Evolutionary conservation across 1,139 yeast genomes (phyloP).

Genomic region (Yamadazyma aaseri): DNA sequence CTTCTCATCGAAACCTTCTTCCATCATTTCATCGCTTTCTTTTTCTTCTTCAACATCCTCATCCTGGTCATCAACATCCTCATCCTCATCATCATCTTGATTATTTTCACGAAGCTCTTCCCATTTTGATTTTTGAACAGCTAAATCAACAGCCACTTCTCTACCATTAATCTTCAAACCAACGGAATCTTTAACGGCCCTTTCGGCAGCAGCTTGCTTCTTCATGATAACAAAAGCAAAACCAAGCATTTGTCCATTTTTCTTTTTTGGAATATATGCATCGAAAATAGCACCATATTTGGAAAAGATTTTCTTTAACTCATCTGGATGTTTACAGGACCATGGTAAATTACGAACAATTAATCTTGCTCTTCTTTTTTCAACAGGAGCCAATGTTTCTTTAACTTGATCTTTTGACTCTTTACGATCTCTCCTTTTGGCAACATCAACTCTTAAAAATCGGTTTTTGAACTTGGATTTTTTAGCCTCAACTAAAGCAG

Average conservation of each 20-base stretch:
- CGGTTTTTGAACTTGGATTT: constrained; percentile 65
- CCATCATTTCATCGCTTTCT: constrained; percentile 22
- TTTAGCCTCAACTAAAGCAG: constrained; percentile 70
- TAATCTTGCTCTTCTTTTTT: constrained; percentile 76
- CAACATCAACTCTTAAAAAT: constrained; percentile 75
- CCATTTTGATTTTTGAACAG: constrained; percentile 87
- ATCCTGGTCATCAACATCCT: constrained; percentile 25
- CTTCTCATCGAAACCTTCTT: constrained; percentile 25
- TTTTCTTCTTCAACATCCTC: constrained; percentile 25
- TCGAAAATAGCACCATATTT: constrained; percentile 87
- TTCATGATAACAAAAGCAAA: constrained; percentile 94
- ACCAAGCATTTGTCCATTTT: constrained; percentile 89
- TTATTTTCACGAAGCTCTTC: constrained; percentile 41
- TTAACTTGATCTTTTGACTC: constrained; percentile 21
- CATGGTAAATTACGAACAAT: constrained; percentile 93
- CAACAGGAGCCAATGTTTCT: constrained; percentile 31
- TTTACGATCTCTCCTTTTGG: constrained; percentile 87
- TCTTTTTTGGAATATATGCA: constrained; percentile 84
- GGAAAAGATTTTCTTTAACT: constrained; percentile 65
- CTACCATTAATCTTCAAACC: constrained; percentile 87
- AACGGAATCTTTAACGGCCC: constrained; percentile 70
- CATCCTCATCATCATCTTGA: constrained; percentile 37
- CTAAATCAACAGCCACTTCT: constrained; percentile 92
- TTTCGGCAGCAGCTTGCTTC: constrained; percentile 72
- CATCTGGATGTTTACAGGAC: constrained; percentile 82